These are phyloP conservation scores for Aspergillus melleus DNA, from an alignment of 2,329 filamentous ascomycete species.

Conservation along the genomic window DNA sequence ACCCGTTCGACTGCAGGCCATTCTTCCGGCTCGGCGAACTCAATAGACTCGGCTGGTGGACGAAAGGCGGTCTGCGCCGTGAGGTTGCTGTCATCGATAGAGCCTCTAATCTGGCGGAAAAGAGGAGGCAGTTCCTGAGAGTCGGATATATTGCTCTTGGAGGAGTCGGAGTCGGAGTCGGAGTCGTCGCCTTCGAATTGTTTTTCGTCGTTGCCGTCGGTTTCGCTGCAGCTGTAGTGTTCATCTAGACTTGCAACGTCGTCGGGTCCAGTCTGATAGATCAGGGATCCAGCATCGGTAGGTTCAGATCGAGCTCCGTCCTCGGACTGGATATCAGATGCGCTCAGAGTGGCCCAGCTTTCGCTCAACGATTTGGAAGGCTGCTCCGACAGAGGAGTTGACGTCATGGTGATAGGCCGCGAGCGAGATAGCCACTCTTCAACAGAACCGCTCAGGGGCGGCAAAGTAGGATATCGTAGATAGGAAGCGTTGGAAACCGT, in stretches of 20 bases:
- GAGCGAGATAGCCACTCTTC: constrained; percentile 45
- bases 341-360: constrained; percentile 48
- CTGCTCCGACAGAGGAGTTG: constrained; percentile 29
- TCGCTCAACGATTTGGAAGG: constrained; percentile 40
- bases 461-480: constrained; percentile 44
- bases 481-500: constrained; percentile 29
- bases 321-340: constrained; percentile 45
- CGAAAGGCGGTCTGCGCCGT: constrained; percentile 36
- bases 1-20: constrained; percentile 42
- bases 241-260: constrained; percentile 48
- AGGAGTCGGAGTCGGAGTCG: constrained; percentile 21
- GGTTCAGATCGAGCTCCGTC: constrained; percentile 47
- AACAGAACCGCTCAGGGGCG: constrained; percentile 39
- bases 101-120: constrained; percentile 27
- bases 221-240: constrained; percentile 39
- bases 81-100: constrained; percentile 37
- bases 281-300: constrained; percentile 45
- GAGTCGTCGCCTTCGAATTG: constrained; percentile 28
- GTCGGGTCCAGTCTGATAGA: constrained; percentile 43
- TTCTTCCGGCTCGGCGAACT: constrained; percentile 43
- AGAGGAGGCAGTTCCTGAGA: constrained; percentile 32
- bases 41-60: constrained; percentile 38
- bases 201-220: constrained; percentile 33
- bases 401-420: constrained; percentile 43
- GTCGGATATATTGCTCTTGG: constrained; percentile 28